Base-by-base conservation (phyloP, 106 monocot species). In the Dendrobium officinale region DNA sequence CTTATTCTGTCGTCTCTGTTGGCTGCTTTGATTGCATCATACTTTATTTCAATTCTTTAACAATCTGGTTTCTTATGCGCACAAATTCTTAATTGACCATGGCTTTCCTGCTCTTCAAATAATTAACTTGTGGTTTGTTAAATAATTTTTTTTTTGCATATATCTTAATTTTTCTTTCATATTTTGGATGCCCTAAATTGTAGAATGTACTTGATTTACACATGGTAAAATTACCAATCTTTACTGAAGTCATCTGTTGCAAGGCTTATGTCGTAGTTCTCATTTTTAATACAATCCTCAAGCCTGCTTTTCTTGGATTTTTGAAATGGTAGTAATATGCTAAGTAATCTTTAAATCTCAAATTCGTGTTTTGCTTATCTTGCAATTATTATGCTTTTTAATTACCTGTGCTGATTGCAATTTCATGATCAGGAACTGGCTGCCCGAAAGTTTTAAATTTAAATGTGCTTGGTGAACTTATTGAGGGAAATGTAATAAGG, bases 401-500 rank as follows among this genome's bases (percentile, higher is more conserved):
- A 33, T 70, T 70, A 33, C 2, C 11, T 70, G 1, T 4, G 29
- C 70, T 70, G 70, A 70, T 33, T 42, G 4, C 77, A 82, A 26
- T 79, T 79, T 80, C n/a, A 44, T 82, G 41, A 75, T 70, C 77
- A 99, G 99, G 99, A 48, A 99, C 99, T 88, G 93, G 99, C 58
- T 87, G 55, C 72, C 99, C 99, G 55, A 99, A 95, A 87, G 89
- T 93, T 77, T 51, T 95, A 78, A 89, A 75, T 72, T 47, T 95
- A 49, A 87, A 40, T 13, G 83, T 95, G 49, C 83, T 72, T 68
- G 99, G 99, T 43, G 93, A 91, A 59, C 88, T 99, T 86, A 84
- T 95, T 40, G 95, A 99, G 80, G 99, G 99, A 88, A 99, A 91
- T 88, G 75, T 87, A 31, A 83, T 99, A 75, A 90, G 82, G 80